Evolutionary conservation across 1,284 basidiomycete species (phyloP).

Genomic region (Microbotryum silenes-acaulis): DNA sequence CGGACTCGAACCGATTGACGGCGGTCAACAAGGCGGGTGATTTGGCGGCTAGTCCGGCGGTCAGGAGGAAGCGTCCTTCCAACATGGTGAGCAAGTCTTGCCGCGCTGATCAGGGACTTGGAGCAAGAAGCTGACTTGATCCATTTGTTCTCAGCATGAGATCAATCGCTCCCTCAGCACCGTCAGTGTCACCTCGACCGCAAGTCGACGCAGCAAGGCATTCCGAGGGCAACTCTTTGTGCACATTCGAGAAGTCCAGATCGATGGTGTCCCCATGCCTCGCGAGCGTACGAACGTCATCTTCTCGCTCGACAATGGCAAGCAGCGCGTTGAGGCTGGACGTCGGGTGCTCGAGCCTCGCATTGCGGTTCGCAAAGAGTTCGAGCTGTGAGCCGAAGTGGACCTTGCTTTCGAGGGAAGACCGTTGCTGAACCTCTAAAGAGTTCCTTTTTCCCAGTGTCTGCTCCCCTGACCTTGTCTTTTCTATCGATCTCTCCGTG

Average conservation of each 20-base stretch:
- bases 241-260: slow-evolving; percentile 67
- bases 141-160: slow-evolving; percentile 8
- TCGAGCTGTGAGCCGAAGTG: slow-evolving; percentile 64
- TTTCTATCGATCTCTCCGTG: slow-evolving; percentile 51
- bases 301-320: slow-evolving; percentile 92
- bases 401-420: not conserved
- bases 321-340: slow-evolving; percentile 90
- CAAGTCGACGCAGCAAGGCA: not conserved
- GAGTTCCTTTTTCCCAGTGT: slow-evolving; percentile 48
- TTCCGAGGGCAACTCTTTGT: slow-evolving; percentile 78
- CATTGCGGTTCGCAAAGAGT: slow-evolving; percentile 71
- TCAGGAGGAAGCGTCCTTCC: slow-evolving; percentile 77
- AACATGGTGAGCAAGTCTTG: slow-evolving; percentile 63
- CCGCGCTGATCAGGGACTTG: not conserved
- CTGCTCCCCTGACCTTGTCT: slow-evolving; percentile 80
- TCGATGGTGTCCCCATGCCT: slow-evolving; percentile 65
- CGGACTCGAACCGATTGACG: not conserved
- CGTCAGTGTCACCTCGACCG: slow-evolving; percentile 11
- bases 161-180: slow-evolving; percentile 19
- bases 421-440: not conserved
- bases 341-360: slow-evolving; percentile 56
- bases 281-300: slow-evolving; percentile 63
- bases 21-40: slow-evolving; percentile 54
- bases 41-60: slow-evolving; percentile 71
- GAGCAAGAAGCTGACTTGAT: not conserved